Conservation (phyloP, 1,284 basidiomycete genomes). For the Trametes versicolor region DNA sequence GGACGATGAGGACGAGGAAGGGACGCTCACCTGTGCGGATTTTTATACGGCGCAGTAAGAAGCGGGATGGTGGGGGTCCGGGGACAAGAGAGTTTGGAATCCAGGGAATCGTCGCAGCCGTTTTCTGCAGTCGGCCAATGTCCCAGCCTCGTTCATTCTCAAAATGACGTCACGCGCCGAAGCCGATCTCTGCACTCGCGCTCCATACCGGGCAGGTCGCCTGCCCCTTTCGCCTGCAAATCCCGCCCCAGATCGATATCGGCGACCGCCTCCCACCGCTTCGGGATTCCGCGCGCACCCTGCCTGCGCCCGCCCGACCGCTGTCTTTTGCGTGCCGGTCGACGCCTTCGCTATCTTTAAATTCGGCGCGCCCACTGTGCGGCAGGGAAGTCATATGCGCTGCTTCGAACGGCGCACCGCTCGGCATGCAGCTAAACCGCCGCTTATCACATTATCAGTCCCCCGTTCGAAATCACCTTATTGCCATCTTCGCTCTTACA, state of each 20-base stretch:
- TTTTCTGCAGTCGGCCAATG: not conserved
- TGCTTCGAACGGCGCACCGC: conserved; percentile 16
- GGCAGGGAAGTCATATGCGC: conserved; percentile 19
- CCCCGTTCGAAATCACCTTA: conserved; percentile 29
- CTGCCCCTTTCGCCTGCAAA: conserved; percentile 19
- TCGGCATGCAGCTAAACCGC: conserved; percentile 17
- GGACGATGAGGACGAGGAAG: conserved; percentile 10
- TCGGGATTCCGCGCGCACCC: not conserved
- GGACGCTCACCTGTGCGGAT: conserved; percentile 8
- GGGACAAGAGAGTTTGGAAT: conserved; percentile 21
- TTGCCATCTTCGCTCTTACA: conserved; percentile 27
- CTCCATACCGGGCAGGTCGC: conserved; percentile 22
- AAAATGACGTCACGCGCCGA: conserved; percentile 35
- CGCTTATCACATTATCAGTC: conserved; percentile 37
- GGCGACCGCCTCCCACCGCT: not conserved
- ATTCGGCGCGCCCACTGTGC: not conserved
- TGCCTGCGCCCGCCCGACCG: not conserved
- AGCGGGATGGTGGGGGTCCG: conserved; percentile 23
- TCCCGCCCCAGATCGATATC: not conserved
- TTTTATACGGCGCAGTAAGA: conserved; percentile 19
- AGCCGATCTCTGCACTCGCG: conserved; percentile 3
- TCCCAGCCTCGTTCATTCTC: not conserved
- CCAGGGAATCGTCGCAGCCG: conserved; percentile 7
- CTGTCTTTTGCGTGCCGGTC: not conserved
- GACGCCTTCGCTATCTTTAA: not conserved